Base-by-base conservation (phyloP, 2,329 filamentous ascomycete species). In the Graphilbum sp. region DNA sequence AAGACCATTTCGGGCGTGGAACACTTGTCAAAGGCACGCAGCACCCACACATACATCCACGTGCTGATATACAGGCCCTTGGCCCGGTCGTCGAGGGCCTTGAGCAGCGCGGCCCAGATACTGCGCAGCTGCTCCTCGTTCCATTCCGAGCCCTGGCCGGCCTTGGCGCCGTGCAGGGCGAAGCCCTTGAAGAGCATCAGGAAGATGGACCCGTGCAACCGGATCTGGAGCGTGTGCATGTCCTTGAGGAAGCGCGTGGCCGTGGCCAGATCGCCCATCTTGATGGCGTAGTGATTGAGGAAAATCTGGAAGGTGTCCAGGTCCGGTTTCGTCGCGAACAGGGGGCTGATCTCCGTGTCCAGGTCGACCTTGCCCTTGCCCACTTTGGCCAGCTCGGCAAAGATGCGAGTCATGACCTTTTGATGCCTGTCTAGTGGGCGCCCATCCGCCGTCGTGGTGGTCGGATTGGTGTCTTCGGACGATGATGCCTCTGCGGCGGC, bases 151-250 rank as follows among this genome's bases (percentile, higher is more conserved):
- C 75, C 56, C 1, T 46, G 62, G 45, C 75, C 56, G 1, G 45
- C 62, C 19, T 63, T 52, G 20, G 74, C 75, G 11, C 87, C 88
- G 50, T 94, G 78, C 3, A 62, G 55, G 24, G 69, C 66, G 52
- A 96, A 98, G 0, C 82, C 86, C 49, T 84, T 79, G 58, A 96
- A 82, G 4, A 96, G 63, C 8, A 79, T 68, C 29, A 90, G 63
- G 50, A 88, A 95, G 19, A 93, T 70, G 41, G 79, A 70, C 6
- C 79, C 80, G 43, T 88, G 75, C 15, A 88, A 60, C 0, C 75
- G 71, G 4, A 93, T 64, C 3, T 67, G 60, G 46, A 76, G 75
- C 29, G 62, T 59, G 40, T 71, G 72, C 85, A 95, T 94, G 53
- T 96, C 88, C 34, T 74, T 69, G 18, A 98, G 61, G 33, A 85